Evolutionary conservation across 192 early-diverging fungal genomes (phyloP), one percentile per base, ranked within the genome.

Genomic region (Coemansia sp.): DNA sequence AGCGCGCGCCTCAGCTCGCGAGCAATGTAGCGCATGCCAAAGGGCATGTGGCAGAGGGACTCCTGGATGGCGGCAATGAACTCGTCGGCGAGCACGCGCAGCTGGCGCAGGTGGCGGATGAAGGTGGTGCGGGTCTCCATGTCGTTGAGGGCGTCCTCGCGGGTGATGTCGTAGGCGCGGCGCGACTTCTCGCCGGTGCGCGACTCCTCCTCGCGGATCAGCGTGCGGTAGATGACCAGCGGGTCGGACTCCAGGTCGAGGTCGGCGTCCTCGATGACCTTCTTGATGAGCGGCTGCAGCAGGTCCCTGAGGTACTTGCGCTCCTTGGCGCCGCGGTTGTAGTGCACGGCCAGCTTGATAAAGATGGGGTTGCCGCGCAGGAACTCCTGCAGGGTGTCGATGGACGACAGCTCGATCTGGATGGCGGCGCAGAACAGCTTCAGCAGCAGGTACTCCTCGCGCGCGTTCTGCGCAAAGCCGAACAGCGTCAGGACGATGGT

Each of bases 361-460:
- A 99, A 99, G 26, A 95, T 88, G 39, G 95, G 97, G 80, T 99
- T 96, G 23, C 93, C 93, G 11, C 92, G 82, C 86, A 95, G 82
- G 71, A 98, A 96, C 66, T 99, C 98, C 35, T 92, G 92, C 21
- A 95, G 66, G 6, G 88, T 88, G 36, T 86, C 69, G 18, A 95
- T 91, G 31, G 89, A 88, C 21, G 89, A 88, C 53, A 99, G 86
- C 86, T 99, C 96, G 63, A 95, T 86, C 60, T 89, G 85, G 71
- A 99, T 98, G 3, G 83, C 77, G 63, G 90, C 88, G 79, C 95
- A 92, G 73, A 98, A 95, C 37, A 99, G 76, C 74, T 93, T 94
- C 48, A 99, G 87, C 70, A 99, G 77, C 37, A 99, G 72, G 66
- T 94, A 99, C 80, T 99, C 98, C 63, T 99, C 97, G 38, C 96